Evolutionary conservation across 2,329 filamentous ascomycete genomes (phyloP), one percentile per base, ranked within the genome.

Genomic region (Emmonsia crescens): DNA sequence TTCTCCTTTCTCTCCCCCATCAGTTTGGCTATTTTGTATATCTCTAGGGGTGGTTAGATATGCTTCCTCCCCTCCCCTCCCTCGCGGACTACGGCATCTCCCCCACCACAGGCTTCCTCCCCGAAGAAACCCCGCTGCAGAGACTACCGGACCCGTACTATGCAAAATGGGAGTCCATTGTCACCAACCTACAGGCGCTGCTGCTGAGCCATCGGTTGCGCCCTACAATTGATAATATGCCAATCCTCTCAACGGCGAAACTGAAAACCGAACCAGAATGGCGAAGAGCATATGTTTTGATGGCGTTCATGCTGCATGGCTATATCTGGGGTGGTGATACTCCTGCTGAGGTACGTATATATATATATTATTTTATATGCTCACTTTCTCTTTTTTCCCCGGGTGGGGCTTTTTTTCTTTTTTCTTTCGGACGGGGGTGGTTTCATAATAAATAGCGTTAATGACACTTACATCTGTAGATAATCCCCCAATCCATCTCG

Each of bases 131-230:
- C 42, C 94, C 94, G 49, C 80, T 97, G 65, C 86, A 89, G 64
- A 79, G 84, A 61, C 85, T 99, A 16, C 89, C 91, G 10, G 89
- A 96, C 71, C 84, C 88, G 2, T 97, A 96, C 79, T 99, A 97
- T 76, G 87, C 89, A 74, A 90, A 91, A 72, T 99, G 94, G 94
- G 94, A 99, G 77, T 84, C 88, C 54, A 83, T 96, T 57, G 84
- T 88, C 40, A 83, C 86, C 67, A 96, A 96, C 71, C 81, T 99
- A 36, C 94, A 96, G 76, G 85, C 87, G 14, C 80, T 97, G 63
- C 86, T 97, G 59, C 82, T 96, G 61, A 95, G 87, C 75, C 90
- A 88, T 73, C 86, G 92, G 64, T 80, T 99, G 65, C 87, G 91
- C 54, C 83, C 85, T 58, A 85, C 92, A 63, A 83, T 97, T 63